Base-by-base conservation (phyloP, 202 grass and related monocot species). In the Brachypodium distachyon region DNA sequence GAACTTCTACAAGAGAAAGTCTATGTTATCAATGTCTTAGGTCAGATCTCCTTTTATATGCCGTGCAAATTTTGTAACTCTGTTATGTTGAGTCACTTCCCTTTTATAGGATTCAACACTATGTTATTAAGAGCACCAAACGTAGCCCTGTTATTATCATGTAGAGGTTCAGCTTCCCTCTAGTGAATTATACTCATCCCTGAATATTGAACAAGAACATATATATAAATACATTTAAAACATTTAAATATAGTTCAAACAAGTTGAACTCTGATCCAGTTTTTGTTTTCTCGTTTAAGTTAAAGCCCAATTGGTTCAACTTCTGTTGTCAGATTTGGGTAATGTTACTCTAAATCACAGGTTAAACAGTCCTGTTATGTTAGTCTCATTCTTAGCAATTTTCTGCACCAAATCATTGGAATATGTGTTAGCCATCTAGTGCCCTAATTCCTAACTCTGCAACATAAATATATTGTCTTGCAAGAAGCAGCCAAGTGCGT, bases 1-100 rank as follows among this genome's bases (percentile, higher is more conserved):
- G 77, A 80, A 46, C 87, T 99, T 69, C 80, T 99, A 34, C 64
- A 77, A 67, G 96, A 99, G 37, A 87, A 82, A 77, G 87, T 90
- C 62, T 99, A 73, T 85, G 83, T 99, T 41, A 47, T 93, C 33
- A 89, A 89, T 83, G 96, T 99, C 40, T 71, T 87, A 91, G 96
- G 96, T 95, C 53, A 74, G 69, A 59, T 47, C 52, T 76, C 68
- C 41, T 65, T 32, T 74, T 5, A 18, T 48, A 10, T 53, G 7
- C 46, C 56, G 31, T 33, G 73, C 38, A 80, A 42, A 70, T 70
- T 31, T 21, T 53, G 23, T 16, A 70, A 73, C 36, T 61, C 46
- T 58, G 3, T 25, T 63, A 64, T 64, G 19, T n/a, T 51, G n/a
- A 46, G 25, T 9, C n/a, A 12, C 26, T 47, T 71, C 32, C 4